These are phyloP conservation scores for Rhodotorula sphaerocarpa DNA, from an alignment of 768 basidiomycete species.

Conservation along the genomic window DNA sequence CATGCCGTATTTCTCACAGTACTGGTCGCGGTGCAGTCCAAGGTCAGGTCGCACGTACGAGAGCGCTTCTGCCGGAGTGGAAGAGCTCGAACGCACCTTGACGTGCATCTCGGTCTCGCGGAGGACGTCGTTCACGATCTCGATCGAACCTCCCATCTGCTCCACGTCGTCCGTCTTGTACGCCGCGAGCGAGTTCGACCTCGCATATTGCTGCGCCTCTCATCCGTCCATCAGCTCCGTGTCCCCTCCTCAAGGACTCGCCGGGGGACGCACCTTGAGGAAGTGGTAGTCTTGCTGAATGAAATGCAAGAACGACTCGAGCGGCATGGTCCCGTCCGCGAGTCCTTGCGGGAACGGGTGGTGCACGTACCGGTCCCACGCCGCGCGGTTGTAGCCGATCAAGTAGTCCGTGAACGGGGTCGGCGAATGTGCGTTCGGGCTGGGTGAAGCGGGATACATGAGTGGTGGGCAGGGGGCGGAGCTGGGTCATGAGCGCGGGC, in stretches of 20 bases:
- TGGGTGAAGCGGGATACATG: too few relatives aligned
- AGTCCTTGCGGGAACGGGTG: conserved; percentile 76
- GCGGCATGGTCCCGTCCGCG: conserved; percentile 61
- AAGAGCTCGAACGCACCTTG: conserved; percentile 37
- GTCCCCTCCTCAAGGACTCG: too few relatives aligned
- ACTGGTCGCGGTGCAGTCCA: conserved; percentile 40
- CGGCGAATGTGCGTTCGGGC: conserved; percentile 61
- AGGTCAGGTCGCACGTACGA: neutral
- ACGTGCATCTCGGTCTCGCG: conserved; percentile 66
- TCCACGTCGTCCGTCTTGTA: conserved; percentile 64
- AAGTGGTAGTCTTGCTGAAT: conserved; percentile 72
- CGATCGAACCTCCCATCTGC: conserved; percentile 57
- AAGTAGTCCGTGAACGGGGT: conserved; percentile 45
- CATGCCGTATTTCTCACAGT: conserved; percentile 65
- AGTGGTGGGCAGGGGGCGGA: too few relatives aligned
- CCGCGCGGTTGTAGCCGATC: conserved; percentile 44
- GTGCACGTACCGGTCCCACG: conserved; percentile 68
- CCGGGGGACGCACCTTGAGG: conserved; percentile 20
- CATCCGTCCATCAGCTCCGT: conserved; percentile 7
- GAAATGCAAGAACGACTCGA: conserved; percentile 68
- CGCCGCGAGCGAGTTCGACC: conserved; percentile 70
- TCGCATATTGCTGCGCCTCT: conserved; percentile 76
- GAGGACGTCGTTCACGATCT: conserved; percentile 58
- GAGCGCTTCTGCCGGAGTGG: neutral
- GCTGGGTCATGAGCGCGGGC: conserved; percentile 49